These are phyloP conservation scores for Coelastrella sp. DNA, from an alignment of 139 green algal genomes.

Conservation along the genomic window DNA sequence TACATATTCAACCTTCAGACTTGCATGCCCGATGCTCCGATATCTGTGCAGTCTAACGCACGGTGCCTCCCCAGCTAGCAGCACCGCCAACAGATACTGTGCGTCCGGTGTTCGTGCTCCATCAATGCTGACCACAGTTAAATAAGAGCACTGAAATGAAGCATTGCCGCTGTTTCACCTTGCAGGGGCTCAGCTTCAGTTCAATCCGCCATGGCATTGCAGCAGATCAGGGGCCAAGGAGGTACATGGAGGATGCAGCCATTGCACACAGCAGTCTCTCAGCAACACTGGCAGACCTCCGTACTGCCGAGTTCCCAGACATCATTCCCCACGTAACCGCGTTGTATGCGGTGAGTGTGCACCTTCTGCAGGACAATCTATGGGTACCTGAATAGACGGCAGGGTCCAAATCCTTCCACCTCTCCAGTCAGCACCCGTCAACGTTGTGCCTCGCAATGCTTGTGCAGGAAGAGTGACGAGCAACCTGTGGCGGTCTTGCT, in stretches of 20 bases:
- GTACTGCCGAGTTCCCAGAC: not conserved
- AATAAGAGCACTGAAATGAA: not conserved
- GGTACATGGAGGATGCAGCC: conserved; percentile 28
- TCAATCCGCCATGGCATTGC: conserved; percentile 1
- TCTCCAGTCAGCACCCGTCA: no score
- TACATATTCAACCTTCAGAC: not conserved
- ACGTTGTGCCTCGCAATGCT: no score
- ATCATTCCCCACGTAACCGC: conserved; percentile 23
- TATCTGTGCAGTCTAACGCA: not conserved
- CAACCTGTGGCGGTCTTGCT: no score
- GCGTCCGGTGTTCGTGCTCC: no score
- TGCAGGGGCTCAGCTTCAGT: not conserved
- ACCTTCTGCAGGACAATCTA: not conserved
- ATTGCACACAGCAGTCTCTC: conserved; percentile 5
- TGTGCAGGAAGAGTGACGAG: no score
- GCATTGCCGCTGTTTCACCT: not conserved
- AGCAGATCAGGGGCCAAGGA: not conserved
- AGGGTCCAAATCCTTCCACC: no score
- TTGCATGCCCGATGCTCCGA: not conserved
- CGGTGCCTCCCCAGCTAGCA: no score
- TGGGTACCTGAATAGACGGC: not conserved
- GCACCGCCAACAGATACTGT: no score
- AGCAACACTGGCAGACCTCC: not conserved
- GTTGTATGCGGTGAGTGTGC: conserved; percentile 13
- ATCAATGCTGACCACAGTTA: no score